Evolutionary conservation across 2,329 filamentous ascomycete species (phyloP).

Genomic region (Venturia aucupariae): DNA sequence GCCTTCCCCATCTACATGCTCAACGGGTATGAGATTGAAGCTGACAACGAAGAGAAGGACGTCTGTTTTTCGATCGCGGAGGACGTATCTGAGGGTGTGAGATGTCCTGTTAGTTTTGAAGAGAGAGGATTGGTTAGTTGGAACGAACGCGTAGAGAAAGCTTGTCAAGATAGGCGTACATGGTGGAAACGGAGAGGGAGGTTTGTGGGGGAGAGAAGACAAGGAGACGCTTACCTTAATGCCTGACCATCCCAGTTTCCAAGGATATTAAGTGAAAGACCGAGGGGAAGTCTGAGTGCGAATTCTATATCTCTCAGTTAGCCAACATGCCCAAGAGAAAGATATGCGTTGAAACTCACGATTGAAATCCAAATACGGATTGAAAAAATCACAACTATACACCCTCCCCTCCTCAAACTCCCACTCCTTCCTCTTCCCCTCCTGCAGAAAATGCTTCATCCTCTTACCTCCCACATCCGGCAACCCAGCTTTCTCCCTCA

Average conservation of each 20-base stretch:
- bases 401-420: constrained; percentile 52
- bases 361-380: constrained; percentile 84
- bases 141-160: not conserved
- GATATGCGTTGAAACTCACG: constrained; percentile 30
- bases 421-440: constrained; percentile 47
- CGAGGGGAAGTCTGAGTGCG: constrained; percentile 15
- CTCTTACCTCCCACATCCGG: constrained; percentile 37
- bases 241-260: constrained; percentile 13
- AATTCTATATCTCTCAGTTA: constrained; percentile 9
- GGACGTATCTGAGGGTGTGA: constrained; percentile 85
- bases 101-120: constrained; percentile 6
- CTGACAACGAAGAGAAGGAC: constrained; percentile 72
- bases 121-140: not conserved
- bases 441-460: constrained; percentile 52
- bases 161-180: not conserved
- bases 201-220: not conserved
- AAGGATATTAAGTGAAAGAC: constrained; percentile 11
- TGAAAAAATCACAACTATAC: constrained; percentile 71
- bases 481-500: constrained; percentile 30
- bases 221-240: constrained; percentile 4
- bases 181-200: not conserved
- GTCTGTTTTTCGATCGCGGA: constrained; percentile 68
- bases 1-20: not conserved
- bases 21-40: constrained; percentile 56
- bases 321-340: no score